phyloP scores from a whole-genome alignment of 2,329 filamentous ascomycete genomes.

The Ambrosiella beaveri region DNA sequence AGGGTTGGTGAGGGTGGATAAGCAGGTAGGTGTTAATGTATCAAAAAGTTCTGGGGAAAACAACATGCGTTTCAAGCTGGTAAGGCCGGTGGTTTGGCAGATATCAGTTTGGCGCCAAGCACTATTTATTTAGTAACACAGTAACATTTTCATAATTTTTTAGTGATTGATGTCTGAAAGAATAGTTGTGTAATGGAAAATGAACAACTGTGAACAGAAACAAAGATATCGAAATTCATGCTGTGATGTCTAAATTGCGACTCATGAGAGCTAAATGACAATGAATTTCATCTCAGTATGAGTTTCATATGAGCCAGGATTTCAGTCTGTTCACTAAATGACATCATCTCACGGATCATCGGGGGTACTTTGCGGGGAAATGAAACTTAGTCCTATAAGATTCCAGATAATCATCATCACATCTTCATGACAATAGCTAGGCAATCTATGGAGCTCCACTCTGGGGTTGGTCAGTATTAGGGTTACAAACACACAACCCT shows the following conservation, averaged over 20 bases:
- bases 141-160: no score
- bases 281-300: not conserved
- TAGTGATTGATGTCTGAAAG: no score
- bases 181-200: no score
- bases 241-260: no score
- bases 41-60: no score
- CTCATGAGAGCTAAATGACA: not conserved
- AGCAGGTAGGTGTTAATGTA: not conserved
- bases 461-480: not conserved
- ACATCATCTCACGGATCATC: not conserved
- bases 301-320: not conserved
- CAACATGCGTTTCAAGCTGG: no score
- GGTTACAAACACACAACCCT: not conserved
- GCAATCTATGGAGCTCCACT: not conserved
- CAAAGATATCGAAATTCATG: no score
- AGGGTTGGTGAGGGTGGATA: not conserved
- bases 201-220: no score
- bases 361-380: conserved; percentile 3
- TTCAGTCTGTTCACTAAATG: not conserved
- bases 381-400: not conserved
- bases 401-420: not conserved
- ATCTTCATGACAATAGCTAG: not conserved
- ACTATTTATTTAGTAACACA: no score
- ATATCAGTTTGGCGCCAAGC: no score
- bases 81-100: no score